phyloP scores from a whole-genome alignment of 257 asterid genomes.

The Fraxinus americana region DNA sequence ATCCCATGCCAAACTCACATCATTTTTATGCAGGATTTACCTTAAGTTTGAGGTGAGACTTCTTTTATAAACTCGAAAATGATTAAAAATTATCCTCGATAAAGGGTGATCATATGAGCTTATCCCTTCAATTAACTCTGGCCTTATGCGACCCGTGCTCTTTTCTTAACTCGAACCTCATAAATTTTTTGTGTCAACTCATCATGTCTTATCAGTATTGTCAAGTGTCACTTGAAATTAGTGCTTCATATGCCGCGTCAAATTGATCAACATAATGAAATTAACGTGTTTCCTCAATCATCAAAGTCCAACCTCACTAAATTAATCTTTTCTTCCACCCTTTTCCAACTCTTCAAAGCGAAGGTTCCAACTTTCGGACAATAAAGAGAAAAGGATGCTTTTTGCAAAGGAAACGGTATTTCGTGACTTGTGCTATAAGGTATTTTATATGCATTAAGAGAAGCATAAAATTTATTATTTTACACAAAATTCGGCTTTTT shows the following conservation, averaged over 20 bases:
- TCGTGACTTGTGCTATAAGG: not conserved
- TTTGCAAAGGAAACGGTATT: not conserved
- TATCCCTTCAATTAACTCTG: too few relatives aligned
- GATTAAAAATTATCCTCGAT: too few relatives aligned
- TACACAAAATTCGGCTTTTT: not conserved
- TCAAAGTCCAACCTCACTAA: not conserved
- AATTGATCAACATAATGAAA: not conserved
- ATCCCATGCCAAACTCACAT: too few relatives aligned
- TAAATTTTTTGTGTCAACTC: not conserved
- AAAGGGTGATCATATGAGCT: too few relatives aligned
- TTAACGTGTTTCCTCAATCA: not conserved
- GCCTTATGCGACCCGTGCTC: too few relatives aligned
- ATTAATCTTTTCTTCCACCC: not conserved
- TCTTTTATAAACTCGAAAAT: too few relatives aligned
- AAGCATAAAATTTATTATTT: not conserved
- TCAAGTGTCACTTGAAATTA: not conserved
- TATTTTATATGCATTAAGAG: not conserved
- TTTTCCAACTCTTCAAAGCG: not conserved
- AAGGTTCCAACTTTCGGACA: conserved; percentile 2
- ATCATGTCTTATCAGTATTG: not conserved
- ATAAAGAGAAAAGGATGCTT: conserved; percentile 5
- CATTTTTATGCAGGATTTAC: too few relatives aligned
- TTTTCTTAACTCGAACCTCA: not conserved
- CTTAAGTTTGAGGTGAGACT: too few relatives aligned
- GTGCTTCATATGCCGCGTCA: not conserved